Percentiles rank a stretch among this genome's conserved stretches.
Conservation (phyloP, 345 rosid genomes). For the Moricandia arvensis region DNA sequence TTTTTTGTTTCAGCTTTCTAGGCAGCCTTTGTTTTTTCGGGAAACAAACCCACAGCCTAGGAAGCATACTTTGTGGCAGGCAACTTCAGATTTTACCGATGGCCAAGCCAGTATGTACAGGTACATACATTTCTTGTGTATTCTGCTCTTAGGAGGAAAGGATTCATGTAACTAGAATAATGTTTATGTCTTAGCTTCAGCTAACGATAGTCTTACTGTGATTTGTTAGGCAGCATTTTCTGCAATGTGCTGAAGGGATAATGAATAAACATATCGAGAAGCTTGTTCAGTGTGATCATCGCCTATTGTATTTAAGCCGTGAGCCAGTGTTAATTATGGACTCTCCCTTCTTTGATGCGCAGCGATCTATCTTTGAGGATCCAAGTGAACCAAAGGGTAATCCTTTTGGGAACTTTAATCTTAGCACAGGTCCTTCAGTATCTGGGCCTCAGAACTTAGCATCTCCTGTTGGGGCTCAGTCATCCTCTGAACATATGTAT, state of each 20-base stretch:
- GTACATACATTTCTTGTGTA: constrained; percentile 40
- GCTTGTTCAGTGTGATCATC: constrained; percentile 92
- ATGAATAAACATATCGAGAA: constrained; percentile 89
- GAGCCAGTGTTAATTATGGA: constrained; percentile 73
- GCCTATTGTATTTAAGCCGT: constrained; percentile 73
- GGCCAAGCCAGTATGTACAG: constrained; percentile 89
- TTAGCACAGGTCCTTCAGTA: constrained; percentile 41
- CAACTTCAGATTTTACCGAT: constrained; percentile 95
- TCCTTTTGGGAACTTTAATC: constrained; percentile 45
- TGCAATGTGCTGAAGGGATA: constrained; percentile 89
- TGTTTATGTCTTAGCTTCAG: constrained; percentile 1
- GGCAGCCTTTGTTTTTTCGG: constrained; percentile 94
- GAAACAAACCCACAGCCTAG: constrained; percentile 99
- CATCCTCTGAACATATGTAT: constrained; percentile 65
- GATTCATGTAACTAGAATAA: neutral
- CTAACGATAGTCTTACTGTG: constrained; percentile 1
- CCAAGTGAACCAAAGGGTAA: constrained; percentile 55
- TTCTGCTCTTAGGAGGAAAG: neutral
- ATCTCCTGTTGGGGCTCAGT: constrained; percentile 66
- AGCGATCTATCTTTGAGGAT: constrained; percentile 67
- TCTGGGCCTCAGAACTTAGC: constrained; percentile 60
- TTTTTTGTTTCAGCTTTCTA: constrained; percentile 61
- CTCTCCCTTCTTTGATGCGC: constrained; percentile 76
- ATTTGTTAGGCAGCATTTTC: constrained; percentile 76
- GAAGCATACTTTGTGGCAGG: constrained; percentile 98